Base-by-base conservation (phyloP, 306 rosid species). In the Glycine soja region DNA sequence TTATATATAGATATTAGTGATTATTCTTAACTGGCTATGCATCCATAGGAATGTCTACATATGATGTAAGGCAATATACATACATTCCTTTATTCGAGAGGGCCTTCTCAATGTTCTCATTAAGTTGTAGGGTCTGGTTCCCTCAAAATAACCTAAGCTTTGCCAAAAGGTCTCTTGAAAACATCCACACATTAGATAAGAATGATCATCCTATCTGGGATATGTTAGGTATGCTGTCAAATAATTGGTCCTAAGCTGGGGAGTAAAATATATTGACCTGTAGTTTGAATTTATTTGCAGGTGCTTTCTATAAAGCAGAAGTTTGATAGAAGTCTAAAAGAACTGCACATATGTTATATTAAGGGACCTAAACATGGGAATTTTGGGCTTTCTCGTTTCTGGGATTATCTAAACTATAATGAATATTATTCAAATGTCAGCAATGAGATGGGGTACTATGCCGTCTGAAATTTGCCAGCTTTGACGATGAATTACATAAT, bases 391-490 rank as follows among this genome's bases (percentile, higher is more conserved):
- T 89, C 94, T 48, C 90, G 85, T 65, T 93, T 95, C 80, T 93
- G 98, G 99, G 97, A 86, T 61, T 87, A 79, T 86, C 97, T 95
- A 76, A 87, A 91, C 75, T 93, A 72, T 82, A 95, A 91, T 57
- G 80, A 85, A 62, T 93, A 87, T 76, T 95, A 93, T 89, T 85
- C 91, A 15, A 80, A 86, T 79, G 66, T 63, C 24, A 75, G 79
- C 83, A 85, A 84, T 81, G 85, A 83, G 65, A 80, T 82, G 88
- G 78, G 75, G 57, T 82, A 48, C 77, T 74, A 72, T 81, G 85
- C 84, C 36, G 36, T 80, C 75, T 75, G 75, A 75, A 80, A 19
- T 83, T 74, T 70, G 68, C 63, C 16, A 19, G 30, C 68, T 18
- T 34, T 69, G 40, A 42, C 43, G 7, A 38, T 38, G 43, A 38